Evolutionary conservation across 495 filamentous ascomycete species (phyloP), one percentile per base, ranked within the genome.

Genomic region (Massariosphaeria phaeospora): DNA sequence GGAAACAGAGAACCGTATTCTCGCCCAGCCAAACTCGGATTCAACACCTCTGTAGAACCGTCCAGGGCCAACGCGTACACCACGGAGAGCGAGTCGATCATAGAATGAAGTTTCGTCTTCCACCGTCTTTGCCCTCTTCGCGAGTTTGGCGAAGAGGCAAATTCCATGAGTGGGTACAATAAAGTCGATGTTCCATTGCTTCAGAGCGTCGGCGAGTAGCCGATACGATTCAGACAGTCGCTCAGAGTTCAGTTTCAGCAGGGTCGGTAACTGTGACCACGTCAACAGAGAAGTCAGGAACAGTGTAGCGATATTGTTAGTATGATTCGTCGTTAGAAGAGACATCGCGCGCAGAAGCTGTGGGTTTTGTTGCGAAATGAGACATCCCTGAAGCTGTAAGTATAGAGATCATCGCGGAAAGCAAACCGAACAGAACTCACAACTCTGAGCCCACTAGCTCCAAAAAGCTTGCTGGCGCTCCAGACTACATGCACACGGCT

Each of bases 391-490:
- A 11, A 3, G 1, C 6, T 7, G 17, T 50, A 27, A 49, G 36
- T 13, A 10, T 40, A 23, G 25, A 11, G 17, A 3, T 12, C 23
- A 11, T 5, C 15, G 13, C 21, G 12, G 24, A 35, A 29, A 3
- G n/a, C n/a, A n/a, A n/a, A n/a, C n/a, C n/a, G n/a, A n/a, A n/a
- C n/a, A n/a, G 8, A 10, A 49, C 57, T 48, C 29, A 60, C 57
- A 8, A 61, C 43, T 47, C 57, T 35, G 8, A 56, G 33, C 6
- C 57, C 57, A 17, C 45, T 51, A 1, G 40, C 31, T 0, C 57
- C 57, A 36, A 61, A 61, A 1, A 61, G 24, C 31, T 61, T 61
- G 25, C 57, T 61, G 7, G 52, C 51, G 24, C 57, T 61, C 57
- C 57, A 61, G 6, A 61, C 51, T 5, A 61, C 50, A 42, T 61